Conservation (phyloP, 202 grass and related monocot species). For the Panicum virgatum region DNA sequence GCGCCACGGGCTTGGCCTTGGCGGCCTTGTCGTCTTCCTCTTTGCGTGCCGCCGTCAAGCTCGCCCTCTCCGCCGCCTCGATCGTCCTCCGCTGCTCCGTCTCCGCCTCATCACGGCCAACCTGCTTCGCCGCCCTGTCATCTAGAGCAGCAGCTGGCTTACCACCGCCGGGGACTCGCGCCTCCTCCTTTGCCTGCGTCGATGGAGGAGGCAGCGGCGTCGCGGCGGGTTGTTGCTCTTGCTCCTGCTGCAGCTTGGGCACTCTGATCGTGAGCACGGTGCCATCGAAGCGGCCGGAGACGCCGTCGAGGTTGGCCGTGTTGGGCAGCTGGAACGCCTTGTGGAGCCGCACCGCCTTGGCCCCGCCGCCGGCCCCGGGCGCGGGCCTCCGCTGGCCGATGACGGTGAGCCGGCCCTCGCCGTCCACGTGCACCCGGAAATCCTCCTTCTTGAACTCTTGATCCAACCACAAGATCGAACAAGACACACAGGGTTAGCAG, state of each 20-base stretch:
- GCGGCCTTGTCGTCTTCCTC: neutral
- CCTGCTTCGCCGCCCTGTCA: neutral
- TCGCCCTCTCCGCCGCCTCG: too few species aligned
- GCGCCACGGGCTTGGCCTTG: conserved; percentile 16
- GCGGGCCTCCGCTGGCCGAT: conserved; percentile 17
- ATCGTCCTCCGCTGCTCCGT: too few species aligned
- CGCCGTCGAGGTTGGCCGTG: conserved; percentile 48
- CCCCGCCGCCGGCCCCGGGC: neutral
- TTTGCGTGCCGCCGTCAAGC: neutral
- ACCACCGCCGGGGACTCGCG: neutral
- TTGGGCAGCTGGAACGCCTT: conserved; percentile 52
- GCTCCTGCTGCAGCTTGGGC: conserved; percentile 35
- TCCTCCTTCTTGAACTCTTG: conserved; percentile 67
- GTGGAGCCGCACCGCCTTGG: conserved; percentile 18
- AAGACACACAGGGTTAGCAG: too few species aligned
- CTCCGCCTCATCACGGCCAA: too few species aligned
- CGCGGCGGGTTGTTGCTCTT: neutral
- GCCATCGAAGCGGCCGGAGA: conserved; percentile 51
- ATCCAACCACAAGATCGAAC: neutral
- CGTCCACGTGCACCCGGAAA: conserved; percentile 50
- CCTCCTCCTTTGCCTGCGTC: neutral
- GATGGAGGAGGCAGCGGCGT: neutral
- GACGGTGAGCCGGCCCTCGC: conserved; percentile 47
- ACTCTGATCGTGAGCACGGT: conserved; percentile 50
- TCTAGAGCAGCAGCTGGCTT: neutral